Evolutionary conservation across 257 asterid genomes (phyloP).

Genomic region (Prunella vulgaris): DNA sequence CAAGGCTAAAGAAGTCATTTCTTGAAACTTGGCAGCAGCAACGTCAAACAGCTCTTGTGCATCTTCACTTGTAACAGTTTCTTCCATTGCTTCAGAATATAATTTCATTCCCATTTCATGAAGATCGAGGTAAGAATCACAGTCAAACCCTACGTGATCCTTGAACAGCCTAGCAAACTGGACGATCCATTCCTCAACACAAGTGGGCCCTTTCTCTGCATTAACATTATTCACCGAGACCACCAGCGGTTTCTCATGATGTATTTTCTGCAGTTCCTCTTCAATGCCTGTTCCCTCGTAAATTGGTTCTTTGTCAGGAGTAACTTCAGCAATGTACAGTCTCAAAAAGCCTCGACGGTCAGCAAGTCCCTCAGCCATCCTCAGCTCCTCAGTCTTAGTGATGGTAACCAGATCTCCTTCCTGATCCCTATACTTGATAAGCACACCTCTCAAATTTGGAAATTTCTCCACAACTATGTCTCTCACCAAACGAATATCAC

Average conservation of each 20-base stretch:
- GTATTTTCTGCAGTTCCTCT: constrained; percentile 32
- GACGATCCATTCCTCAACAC: constrained; percentile 75
- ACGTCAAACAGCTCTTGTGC: constrained; percentile 71
- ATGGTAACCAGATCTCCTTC: constrained; percentile 92
- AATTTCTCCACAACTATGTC: constrained; percentile 67
- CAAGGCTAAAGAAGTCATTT: constrained; percentile 84
- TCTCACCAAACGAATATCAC: constrained; percentile 62
- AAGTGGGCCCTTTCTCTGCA: constrained; percentile 34
- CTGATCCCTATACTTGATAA: constrained; percentile 81
- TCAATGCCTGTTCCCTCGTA: constrained; percentile 56
- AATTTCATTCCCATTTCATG: constrained; percentile 82
- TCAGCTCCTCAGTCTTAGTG: constrained; percentile 80
- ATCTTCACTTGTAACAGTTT: constrained; percentile 71
- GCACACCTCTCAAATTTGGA: constrained; percentile 72
- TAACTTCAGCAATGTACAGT: constrained; percentile 69
- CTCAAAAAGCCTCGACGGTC: constrained; percentile 66
- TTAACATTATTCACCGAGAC: constrained; percentile 31
- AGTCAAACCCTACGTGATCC: constrained; percentile 85
- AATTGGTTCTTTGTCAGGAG: constrained; percentile 72
- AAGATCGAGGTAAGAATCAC: constrained; percentile 79
- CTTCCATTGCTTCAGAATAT: constrained; percentile 90
- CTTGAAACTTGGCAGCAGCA: constrained; percentile 79
- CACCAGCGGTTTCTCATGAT: constrained; percentile 32
- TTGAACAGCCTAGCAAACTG: constrained; percentile 79
- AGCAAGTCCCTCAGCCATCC: constrained; percentile 75